Percentiles rank a stretch among this genome's conserved stretches.
These are phyloP conservation scores for Acacia melanoxylon DNA, from an alignment of 306 rosid species.

Conservation along the genomic window DNA sequence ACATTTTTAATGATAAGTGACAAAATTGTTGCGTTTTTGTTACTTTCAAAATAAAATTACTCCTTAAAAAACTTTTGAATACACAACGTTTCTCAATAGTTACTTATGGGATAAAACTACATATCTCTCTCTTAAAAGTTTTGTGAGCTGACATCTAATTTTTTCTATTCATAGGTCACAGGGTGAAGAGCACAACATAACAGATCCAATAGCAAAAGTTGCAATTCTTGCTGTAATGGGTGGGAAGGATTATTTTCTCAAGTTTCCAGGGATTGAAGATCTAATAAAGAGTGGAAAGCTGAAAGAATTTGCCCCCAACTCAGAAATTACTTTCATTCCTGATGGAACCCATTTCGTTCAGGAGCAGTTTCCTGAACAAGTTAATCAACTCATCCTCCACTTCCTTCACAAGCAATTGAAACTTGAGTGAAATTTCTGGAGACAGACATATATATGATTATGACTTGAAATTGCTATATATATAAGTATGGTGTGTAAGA, in stretches of 20 bases:
- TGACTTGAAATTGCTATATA: background rate
- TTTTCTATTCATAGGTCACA: conserved; percentile 26
- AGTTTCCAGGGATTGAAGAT: conserved; percentile 56
- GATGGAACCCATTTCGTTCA: conserved; percentile 68
- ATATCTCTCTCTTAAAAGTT: background rate
- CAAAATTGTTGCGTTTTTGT: too few species aligned
- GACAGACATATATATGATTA: background rate
- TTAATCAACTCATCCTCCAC: conserved; percentile 49
- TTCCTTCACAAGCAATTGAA: conserved; percentile 41
- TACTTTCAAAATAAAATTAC: too few species aligned
- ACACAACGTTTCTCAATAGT: too few species aligned
- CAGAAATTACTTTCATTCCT: conserved; percentile 44
- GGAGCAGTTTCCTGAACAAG: conserved; percentile 58
- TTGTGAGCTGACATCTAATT: too few species aligned
- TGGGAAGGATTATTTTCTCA: conserved; percentile 43
- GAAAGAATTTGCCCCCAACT: conserved; percentile 41
- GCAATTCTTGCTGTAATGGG: conserved; percentile 47
- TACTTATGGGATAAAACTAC: rapidly evolving
- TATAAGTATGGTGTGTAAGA: background rate
- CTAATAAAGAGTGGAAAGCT: conserved; percentile 38
- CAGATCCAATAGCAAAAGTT: conserved; percentile 36
- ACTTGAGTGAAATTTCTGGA: background rate
- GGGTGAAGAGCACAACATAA: conserved; percentile 17
- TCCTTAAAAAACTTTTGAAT: too few species aligned
- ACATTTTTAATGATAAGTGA: too few species aligned